These are phyloP conservation scores for Candida gorgasii DNA, from an alignment of 805 yeast genomes.

Conservation along the genomic window DNA sequence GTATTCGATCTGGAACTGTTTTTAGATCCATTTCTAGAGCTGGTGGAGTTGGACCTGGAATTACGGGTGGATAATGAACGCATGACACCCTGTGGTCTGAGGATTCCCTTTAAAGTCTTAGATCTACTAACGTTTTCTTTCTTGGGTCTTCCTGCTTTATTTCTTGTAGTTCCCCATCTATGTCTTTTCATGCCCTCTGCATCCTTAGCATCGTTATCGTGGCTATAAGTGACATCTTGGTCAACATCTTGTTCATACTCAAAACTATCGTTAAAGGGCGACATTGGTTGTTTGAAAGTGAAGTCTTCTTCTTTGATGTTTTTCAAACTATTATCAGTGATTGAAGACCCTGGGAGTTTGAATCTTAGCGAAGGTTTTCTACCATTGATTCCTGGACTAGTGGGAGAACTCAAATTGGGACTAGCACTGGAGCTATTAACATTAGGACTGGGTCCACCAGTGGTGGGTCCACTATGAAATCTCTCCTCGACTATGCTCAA, in stretches of 20 bases:
- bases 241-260: too few species aligned
- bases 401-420: too few species aligned
- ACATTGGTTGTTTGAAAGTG: constrained; percentile 24
- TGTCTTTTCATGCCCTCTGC: constrained; percentile 61
- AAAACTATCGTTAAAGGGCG: constrained; percentile 27
- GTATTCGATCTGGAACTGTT: constrained; percentile 18
- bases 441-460: not conserved
- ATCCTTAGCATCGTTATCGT: constrained; percentile 17
- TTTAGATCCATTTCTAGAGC: not conserved
- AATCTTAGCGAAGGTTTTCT: constrained; percentile 32
- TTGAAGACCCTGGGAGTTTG: constrained; percentile 26
- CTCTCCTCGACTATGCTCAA: constrained; percentile 22
- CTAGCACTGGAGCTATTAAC: not conserved
- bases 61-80: constrained; percentile 10
- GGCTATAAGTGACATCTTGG: constrained; percentile 5
- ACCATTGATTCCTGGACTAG: constrained; percentile 4
- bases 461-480: not conserved
- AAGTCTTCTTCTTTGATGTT: constrained; percentile 27
- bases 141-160: constrained; percentile 65
- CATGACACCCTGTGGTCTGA: constrained; percentile 21
- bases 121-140: constrained; percentile 51
- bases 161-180: constrained; percentile 91
- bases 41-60: constrained; percentile 8
- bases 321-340: constrained; percentile 9
- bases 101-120: constrained; percentile 54